A percentile compares a stretch with the other conserved stretches of the same genome.
Conservation (phyloP, 1,284 basidiomycete genomes). For the Cryptococcus sp. region DNA sequence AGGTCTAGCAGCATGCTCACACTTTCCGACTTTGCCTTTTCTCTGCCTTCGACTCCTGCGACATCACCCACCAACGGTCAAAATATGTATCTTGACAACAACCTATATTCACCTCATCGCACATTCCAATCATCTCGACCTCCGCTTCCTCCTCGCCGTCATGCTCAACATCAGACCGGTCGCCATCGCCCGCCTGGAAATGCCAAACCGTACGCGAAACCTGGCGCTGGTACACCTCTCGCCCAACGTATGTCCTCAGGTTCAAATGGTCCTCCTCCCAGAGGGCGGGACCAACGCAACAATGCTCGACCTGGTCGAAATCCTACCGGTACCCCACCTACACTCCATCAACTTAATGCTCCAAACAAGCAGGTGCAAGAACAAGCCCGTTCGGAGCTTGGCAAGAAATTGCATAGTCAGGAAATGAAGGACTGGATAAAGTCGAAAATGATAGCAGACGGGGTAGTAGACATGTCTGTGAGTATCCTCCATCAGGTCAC, state of each 20-base stretch:
- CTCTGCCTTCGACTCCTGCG: slow-evolving; percentile 3
- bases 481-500: slow-evolving; percentile 13
- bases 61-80: background rate
- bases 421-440: slow-evolving; percentile 49
- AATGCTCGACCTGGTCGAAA: slow-evolving; percentile 8
- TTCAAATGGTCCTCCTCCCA: slow-evolving; percentile 2
- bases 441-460: slow-evolving; percentile 33
- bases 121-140: slow-evolving; percentile 1
- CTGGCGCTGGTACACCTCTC: slow-evolving; percentile 2
- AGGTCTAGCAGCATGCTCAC: slow-evolving; percentile 20
- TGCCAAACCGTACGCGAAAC: slow-evolving; percentile 20
- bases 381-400: slow-evolving; percentile 36
- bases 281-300: slow-evolving; percentile 7
- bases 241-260: slow-evolving; percentile 6
- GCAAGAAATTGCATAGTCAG: slow-evolving; percentile 35
- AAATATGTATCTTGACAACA: slow-evolving; percentile 1
- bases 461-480: slow-evolving; percentile 49
- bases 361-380: slow-evolving; percentile 22
- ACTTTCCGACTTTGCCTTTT: slow-evolving; percentile 6
- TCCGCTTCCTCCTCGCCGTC: background rate
- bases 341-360: slow-evolving; percentile 11
- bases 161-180: slow-evolving; percentile 15
- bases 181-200: slow-evolving; percentile 16
- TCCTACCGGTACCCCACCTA: slow-evolving; percentile 23
- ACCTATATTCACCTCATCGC: background rate